Evolutionary conservation across 257 asterid genomes (phyloP).

Genomic region (Marsdenia floribunda): DNA sequence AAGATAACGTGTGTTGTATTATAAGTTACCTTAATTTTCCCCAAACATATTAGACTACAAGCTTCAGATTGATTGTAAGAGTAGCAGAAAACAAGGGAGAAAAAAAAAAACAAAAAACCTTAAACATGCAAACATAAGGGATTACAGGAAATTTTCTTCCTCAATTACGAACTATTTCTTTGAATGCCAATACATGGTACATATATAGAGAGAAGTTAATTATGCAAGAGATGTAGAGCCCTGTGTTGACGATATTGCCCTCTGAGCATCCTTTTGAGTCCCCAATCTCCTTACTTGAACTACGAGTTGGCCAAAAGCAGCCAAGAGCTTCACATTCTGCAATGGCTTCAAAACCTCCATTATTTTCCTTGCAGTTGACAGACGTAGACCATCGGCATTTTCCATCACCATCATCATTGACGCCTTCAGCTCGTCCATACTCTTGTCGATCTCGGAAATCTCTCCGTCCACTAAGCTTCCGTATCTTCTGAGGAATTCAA

Average conservation of each 20-base stretch:
- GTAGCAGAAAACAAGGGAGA: too few species aligned
- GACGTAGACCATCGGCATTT: conserved; percentile 22
- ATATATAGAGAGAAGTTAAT: too few species aligned
- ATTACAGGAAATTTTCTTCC: not conserved
- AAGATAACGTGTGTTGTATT: too few species aligned
- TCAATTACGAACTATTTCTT: too few species aligned
- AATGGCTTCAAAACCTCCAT: conserved; percentile 18
- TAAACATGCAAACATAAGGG: too few species aligned
- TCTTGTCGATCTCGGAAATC: not conserved
- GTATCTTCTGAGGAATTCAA: conserved; percentile 6
- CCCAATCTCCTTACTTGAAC: conserved; percentile 36
- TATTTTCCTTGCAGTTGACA: conserved; percentile 14
- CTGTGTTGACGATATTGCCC: too few species aligned
- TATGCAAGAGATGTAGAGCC: too few species aligned
- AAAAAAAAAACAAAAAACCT: too few species aligned
- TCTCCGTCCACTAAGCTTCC: conserved; percentile 13
- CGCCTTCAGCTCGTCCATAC: conserved; percentile 14
- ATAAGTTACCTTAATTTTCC: too few species aligned
- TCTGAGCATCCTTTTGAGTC: conserved; percentile 20
- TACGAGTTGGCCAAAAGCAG: conserved; percentile 17
- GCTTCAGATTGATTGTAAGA: too few species aligned
- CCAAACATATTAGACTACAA: too few species aligned
- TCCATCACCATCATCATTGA: conserved; percentile 10
- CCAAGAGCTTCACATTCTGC: conserved; percentile 22
- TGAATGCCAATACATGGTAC: too few species aligned